phyloP scores from a whole-genome alignment of 2,329 filamentous ascomycete species.

The Colletotrichum tropicicola region DNA sequence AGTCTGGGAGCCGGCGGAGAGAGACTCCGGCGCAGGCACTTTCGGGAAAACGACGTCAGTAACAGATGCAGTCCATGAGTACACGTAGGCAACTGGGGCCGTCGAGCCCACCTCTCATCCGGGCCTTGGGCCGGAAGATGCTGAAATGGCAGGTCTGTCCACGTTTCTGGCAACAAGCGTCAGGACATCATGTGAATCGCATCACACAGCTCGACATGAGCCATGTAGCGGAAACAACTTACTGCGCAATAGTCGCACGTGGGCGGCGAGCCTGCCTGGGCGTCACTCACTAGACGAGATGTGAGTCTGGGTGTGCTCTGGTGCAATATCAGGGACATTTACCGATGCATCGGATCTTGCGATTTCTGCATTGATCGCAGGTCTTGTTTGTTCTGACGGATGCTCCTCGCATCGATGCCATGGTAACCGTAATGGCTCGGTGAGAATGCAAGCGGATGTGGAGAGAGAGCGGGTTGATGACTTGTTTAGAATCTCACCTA shows the following conservation, averaged over 20 bases:
- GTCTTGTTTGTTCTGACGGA: slow-evolving; percentile 16
- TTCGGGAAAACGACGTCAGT: not conserved
- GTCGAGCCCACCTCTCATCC: not conserved
- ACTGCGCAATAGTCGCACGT: not conserved
- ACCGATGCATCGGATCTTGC: slow-evolving; percentile 35
- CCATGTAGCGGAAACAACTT: not conserved
- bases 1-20: not conserved
- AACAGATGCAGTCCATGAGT: not conserved
- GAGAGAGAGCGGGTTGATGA: too few species aligned
- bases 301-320: too few species aligned
- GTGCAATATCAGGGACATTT: too few species aligned
- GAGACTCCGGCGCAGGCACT: not conserved
- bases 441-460: too few species aligned
- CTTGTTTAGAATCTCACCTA: too few species aligned
- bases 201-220: too few species aligned
- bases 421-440: not conserved
- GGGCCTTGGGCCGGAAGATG: not conserved
- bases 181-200: not conserved
- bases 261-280: not conserved
- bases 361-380: slow-evolving; percentile 34
- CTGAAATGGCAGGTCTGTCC: slow-evolving; percentile 1
- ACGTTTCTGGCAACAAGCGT: not conserved
- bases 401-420: not conserved
- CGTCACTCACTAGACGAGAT: not conserved
- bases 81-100: not conserved